Conservation (phyloP, 371 early-diverging fungal genomes). For the Mortierella sp. region DNA sequence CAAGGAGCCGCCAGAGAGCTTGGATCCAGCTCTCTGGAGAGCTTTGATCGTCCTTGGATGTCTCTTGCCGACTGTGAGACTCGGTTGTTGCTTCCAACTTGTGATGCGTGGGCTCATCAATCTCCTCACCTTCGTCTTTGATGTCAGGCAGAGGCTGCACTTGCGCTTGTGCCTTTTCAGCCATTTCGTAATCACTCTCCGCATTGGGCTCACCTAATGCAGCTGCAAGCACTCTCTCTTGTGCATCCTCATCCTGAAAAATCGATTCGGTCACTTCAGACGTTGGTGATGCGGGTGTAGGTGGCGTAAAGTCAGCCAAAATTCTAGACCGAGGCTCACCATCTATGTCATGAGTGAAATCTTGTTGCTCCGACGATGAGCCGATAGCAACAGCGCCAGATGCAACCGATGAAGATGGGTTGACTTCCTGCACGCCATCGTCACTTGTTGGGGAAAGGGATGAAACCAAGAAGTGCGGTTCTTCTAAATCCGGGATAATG, state of each 20-base stretch:
- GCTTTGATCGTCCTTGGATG: slow-evolving; percentile 2
- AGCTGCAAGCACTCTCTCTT: no score
- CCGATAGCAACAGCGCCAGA: neutral
- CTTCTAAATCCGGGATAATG: slow-evolving; percentile 37
- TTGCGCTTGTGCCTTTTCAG: slow-evolving; percentile 9
- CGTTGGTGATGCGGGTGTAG: slow-evolving; percentile 8
- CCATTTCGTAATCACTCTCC: neutral
- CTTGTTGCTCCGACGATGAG: slow-evolving; percentile 17
- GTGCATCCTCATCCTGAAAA: neutral
- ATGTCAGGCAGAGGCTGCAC: neutral
- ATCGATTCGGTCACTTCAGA: neutral
- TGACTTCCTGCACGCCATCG: neutral
- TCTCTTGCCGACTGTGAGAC: neutral
- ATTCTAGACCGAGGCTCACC: slow-evolving; percentile 12
- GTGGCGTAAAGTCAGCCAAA: slow-evolving; percentile 11
- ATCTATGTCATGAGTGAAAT: neutral
- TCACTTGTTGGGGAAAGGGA: neutral
- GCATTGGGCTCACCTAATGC: slow-evolving; percentile 18
- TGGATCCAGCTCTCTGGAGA: slow-evolving; percentile 25
- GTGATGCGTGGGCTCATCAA: neutral
- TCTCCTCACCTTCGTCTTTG: neutral
- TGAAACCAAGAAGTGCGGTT: slow-evolving; percentile 1
- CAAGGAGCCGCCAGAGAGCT: slow-evolving; percentile 28
- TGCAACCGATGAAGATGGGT: neutral
- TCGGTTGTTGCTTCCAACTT: neutral